Evolutionary conservation across 768 basidiomycete genomes (phyloP).

Genomic region (Xerocomus spinulosus): DNA sequence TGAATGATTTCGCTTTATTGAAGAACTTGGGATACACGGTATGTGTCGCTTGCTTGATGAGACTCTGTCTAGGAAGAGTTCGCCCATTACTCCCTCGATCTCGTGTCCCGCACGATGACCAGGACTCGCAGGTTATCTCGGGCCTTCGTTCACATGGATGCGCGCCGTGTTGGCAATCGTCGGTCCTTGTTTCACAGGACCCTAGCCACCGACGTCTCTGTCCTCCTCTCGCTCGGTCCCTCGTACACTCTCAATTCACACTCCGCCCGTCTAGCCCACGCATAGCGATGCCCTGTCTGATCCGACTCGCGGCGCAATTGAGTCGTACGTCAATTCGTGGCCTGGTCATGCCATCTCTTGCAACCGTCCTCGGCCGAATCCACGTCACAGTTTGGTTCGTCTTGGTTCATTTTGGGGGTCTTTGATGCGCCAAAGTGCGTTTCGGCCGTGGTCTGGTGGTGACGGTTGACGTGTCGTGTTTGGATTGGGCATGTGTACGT

Average conservation of each 20-base stretch:
- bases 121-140: too few species aligned
- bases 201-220: not conserved
- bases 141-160: too few species aligned
- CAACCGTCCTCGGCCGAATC: not conserved
- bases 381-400: not conserved
- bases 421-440: too few species aligned
- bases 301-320: conserved; percentile 4
- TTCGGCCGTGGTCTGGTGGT: conserved; percentile 2
- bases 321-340: not conserved
- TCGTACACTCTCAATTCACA: conserved; percentile 2
- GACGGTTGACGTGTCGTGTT: not conserved
- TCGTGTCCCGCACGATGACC: too few species aligned
- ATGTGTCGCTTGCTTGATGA: not conserved
- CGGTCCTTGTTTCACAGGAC: not conserved
- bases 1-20: not conserved
- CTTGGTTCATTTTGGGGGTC: too few species aligned
- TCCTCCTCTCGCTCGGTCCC: not conserved
- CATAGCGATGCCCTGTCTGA: not conserved
- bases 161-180: not conserved
- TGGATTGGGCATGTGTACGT: conserved; percentile 13
- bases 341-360: not conserved
- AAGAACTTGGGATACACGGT: too few species aligned
- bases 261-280: conserved; percentile 9
- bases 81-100: too few species aligned
- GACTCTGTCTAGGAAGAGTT: too few species aligned